Evolutionary conservation across 192 early-diverging fungal species (phyloP), one percentile per base, ranked within the genome.

Genomic region (Allomyces arbusculus): DNA sequence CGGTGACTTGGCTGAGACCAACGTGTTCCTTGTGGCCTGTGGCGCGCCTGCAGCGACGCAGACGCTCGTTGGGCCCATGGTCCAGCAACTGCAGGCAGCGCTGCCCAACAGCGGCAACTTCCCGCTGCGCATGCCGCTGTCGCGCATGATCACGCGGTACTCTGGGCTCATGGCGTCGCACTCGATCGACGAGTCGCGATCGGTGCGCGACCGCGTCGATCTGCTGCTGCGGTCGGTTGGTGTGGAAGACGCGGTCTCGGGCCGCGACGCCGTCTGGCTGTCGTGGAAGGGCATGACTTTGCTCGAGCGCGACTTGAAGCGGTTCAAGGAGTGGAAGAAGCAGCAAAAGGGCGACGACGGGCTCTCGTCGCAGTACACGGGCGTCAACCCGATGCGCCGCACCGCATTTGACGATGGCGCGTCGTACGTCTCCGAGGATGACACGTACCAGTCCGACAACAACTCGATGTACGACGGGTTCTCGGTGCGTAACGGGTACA

Each of bases 1-100:
- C 55, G 81, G 77, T 61, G 80, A 84, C 14, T 72, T 92, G 61
- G 84, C 86, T 68, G 85, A 89, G 66, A 89, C 87, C 6, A 77
- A 80, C n/a, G 80, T 86, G 28, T 92, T 89, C 88, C 87, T 85
- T 67, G 64, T 90, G 58, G 76, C 86, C 70, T 92, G 90, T 71
- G 50, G 50, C 50, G 33, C 33, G 33, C 33, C 33, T 7, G 4
- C 7, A 40, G 33, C 33, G 33, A 40, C 33, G 33, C 33, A 40
- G 33, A 40, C 33, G 33, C 33, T 40, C 33, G 33, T 40, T 40
- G 33, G 33, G 33, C 33, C 33, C 33, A 0, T 40, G 33, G 33
- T 40, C 33, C 33, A 40, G 33, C 33, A 40, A 40, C 33, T 40
- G 33, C 33, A 40, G 33, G 33, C 33, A 8, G 33, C 33, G 33